A percentile compares a stretch with the other conserved stretches of the same genome.
Conservation (phyloP, 345 rosid genomes). For the Arabidopsis arenosa region DNA sequence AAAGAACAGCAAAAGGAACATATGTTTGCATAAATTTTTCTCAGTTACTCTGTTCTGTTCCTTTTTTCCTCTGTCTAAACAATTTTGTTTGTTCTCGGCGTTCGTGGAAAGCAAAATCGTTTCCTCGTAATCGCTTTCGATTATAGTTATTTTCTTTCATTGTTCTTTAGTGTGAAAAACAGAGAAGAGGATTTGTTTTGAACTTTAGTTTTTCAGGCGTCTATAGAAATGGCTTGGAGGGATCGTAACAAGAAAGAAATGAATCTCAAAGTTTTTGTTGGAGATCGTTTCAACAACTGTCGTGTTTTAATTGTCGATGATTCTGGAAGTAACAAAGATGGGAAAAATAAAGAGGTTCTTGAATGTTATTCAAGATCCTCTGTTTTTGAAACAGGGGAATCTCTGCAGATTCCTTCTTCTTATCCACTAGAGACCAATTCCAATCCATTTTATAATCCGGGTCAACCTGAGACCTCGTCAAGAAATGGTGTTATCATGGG, state of each 20-base stretch:
- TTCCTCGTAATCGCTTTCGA: neutral
- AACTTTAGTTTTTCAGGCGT: conserved; percentile 42
- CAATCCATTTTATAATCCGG: neutral
- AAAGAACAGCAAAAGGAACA: neutral
- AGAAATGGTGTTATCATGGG: conserved; percentile 43
- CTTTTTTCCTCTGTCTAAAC: neutral
- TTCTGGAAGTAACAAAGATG: conserved; percentile 9
- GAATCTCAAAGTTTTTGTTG: conserved; percentile 56
- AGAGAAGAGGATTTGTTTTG: neutral
- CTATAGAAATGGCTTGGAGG: conserved; percentile 58
- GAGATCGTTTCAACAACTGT: conserved; percentile 45
- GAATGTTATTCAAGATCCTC: conserved; percentile 41
- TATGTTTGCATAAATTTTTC: neutral
- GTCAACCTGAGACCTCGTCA: conserved; percentile 28
- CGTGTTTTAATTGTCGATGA: neutral
- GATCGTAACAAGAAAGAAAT: conserved; percentile 46
- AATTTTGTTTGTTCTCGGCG: neutral
- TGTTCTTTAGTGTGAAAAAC: neutral
- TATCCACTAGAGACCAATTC: conserved; percentile 13
- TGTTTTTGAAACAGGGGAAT: conserved; percentile 49
- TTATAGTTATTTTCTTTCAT: neutral
- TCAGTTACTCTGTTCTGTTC: conserved; percentile 6
- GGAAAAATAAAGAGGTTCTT: conserved; percentile 14
- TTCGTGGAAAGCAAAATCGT: neutral
- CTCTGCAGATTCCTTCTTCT: conserved; percentile 14